Evolutionary conservation across 495 filamentous ascomycete species (phyloP), one percentile per base, ranked within the genome.

Genomic region (Hypoxylon fuscum): DNA sequence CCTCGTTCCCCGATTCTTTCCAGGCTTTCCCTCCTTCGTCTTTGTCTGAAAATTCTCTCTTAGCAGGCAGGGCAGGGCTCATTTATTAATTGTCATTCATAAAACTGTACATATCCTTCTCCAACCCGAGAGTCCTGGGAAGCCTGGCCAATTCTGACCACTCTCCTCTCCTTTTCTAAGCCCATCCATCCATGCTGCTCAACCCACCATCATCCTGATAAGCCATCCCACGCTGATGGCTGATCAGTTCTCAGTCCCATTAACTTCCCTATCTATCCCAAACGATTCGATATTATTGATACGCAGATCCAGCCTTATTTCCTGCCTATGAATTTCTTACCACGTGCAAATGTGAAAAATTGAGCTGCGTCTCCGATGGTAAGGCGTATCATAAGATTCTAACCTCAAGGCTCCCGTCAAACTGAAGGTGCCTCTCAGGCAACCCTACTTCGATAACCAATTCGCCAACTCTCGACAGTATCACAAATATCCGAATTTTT

Each of bases 61-160:
- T 20, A 40, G 32, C 32, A 29, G 27, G 34, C 55, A 50, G 27
- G 41, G 45, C 45, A 59, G 53, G 52, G 56, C 46, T 61, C 47
- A 21, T 53, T 61, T 60, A 62, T 62, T 66, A 55, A 66, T 66
- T 66, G 43, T 66, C 57, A 29, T 40, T 53, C 55, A 57, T 57
- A 58, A 61, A 60, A 40, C 25, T 57, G 47, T 46, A 53, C 41
- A 44, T 56, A 31, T 53, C 52, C 57, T 55, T 37, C 38, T 37
- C 52, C 50, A 58, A 57, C 55, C 48, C 54, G 35, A 50, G 37
- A 34, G 44, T 59, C 37, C 37, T 43, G 14, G 15, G 14, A 14
- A 54, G 31, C 42, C 42, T 45, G 6, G 35, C 52, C 31, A 34
- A 34, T 44, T 57, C 61, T 63, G 53, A 55, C 62, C 62, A 66